Evolutionary conservation across 106 monocot genomes (phyloP).

Genomic region (Platanthera zijinensis): DNA sequence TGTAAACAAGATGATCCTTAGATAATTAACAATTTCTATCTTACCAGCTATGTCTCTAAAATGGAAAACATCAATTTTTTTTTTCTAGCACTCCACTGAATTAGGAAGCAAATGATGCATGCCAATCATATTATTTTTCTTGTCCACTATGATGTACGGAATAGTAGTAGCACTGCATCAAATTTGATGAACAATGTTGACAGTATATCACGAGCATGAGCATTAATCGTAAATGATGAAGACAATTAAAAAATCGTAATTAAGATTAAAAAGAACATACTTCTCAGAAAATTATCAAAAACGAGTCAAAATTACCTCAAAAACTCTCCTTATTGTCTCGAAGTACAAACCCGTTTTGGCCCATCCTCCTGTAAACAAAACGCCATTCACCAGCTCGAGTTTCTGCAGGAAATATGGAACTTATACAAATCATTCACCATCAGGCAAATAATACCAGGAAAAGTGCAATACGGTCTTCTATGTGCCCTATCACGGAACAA

Average conservation of each 20-base stretch:
- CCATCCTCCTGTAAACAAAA: slow-evolving; percentile 75
- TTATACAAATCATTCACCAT: neutral
- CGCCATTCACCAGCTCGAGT: slow-evolving; percentile 69
- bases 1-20: neutral
- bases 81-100: neutral
- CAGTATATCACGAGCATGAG: neutral
- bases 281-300: neutral
- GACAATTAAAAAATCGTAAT: neutral
- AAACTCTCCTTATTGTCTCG: slow-evolving; percentile 47
- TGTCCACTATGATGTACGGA: neutral
- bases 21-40: neutral
- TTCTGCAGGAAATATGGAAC: slow-evolving; percentile 37
- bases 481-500: neutral
- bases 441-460: neutral
- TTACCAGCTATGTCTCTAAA: neutral
- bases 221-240: neutral
- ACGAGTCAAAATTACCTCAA: slow-evolving; percentile 31
- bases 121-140: neutral
- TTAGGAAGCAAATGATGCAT: neutral
- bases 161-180: neutral
- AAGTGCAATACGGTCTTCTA: neutral
- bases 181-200: neutral
- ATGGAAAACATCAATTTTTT: neutral
- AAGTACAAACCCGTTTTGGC: slow-evolving; percentile 61
- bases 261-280: neutral